phyloP scores from a whole-genome alignment of 1,284 basidiomycete species.

The Ganoderma sp. region DNA sequence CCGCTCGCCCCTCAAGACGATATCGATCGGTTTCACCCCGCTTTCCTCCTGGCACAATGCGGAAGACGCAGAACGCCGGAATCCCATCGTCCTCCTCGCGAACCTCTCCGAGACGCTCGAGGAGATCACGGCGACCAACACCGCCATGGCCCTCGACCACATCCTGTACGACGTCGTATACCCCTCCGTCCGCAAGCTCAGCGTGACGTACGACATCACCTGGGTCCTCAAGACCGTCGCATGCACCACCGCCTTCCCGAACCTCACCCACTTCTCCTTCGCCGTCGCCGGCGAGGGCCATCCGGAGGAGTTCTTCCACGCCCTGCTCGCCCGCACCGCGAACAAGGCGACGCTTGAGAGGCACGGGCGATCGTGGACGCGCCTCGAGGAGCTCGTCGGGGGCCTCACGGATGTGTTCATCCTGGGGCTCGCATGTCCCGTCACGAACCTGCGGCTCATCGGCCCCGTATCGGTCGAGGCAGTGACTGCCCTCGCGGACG shows the following conservation, averaged over 20 bases:
- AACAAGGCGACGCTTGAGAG: not conserved
- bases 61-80: slow-evolving; percentile 6
- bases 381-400: too few relatives aligned
- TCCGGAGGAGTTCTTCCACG: not conserved
- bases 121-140: slow-evolving; percentile 16
- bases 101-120: slow-evolving; percentile 18
- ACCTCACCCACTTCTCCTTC: slow-evolving; percentile 22
- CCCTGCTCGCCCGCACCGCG: not conserved
- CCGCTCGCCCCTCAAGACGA: slow-evolving; percentile 13
- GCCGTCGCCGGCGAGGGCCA: not conserved
- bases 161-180: slow-evolving; percentile 21
- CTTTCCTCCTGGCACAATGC: slow-evolving; percentile 6
- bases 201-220: slow-evolving; percentile 6
- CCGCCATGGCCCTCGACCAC: slow-evolving; percentile 11
- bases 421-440: too few relatives aligned
- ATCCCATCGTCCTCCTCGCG: slow-evolving; percentile 24
- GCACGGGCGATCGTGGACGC: not conserved
- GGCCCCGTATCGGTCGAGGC: not conserved
- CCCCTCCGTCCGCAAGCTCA: slow-evolving; percentile 19
- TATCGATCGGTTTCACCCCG: slow-evolving; percentile 11
- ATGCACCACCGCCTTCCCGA: slow-evolving; percentile 23
- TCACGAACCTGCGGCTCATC: not conserved
- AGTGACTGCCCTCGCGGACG: not conserved
- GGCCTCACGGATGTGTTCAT: too few relatives aligned
- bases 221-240: slow-evolving; percentile 20